Percentiles rank a stretch among this genome's conserved stretches.
Conservation (phyloP, 2,329 filamentous ascomycete genomes). For the Delphinella strobiligena region DNA sequence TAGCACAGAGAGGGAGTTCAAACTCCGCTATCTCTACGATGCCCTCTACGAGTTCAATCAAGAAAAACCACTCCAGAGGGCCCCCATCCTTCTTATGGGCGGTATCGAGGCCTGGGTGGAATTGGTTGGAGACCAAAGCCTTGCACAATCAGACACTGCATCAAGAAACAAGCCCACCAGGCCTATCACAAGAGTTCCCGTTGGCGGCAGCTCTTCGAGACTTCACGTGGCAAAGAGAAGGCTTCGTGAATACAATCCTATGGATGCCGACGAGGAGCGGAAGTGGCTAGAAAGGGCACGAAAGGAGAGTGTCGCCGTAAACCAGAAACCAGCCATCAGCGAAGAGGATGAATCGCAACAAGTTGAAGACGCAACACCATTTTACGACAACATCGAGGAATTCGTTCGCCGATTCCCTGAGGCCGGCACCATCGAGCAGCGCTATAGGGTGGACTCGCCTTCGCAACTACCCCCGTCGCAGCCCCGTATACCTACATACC, state of each 20-base stretch:
- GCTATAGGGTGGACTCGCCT: conserved; percentile 38
- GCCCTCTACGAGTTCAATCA: conserved; percentile 78
- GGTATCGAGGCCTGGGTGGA: conserved; percentile 81
- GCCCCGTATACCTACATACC: conserved; percentile 18
- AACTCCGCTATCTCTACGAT: conserved; percentile 62
- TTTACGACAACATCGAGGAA: conserved; percentile 65
- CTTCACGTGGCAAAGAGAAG: conserved; percentile 44
- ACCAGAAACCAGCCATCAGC: conserved; percentile 19
- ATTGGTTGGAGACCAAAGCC: conserved; percentile 59
- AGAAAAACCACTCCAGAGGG: conserved; percentile 57
- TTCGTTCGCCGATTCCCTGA: conserved; percentile 75
- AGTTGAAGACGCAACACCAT: conserved; percentile 30
- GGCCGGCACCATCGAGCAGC: conserved; percentile 43
- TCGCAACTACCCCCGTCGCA: conserved; percentile 22
- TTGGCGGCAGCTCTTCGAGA: conserved; percentile 30
- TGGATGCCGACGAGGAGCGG: conserved; percentile 69
- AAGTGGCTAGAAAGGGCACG: conserved; percentile 69
- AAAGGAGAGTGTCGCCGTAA: conserved; percentile 45
- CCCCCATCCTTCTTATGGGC: conserved; percentile 67
- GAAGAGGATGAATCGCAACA: conserved; percentile 19
- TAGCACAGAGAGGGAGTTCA: conserved; percentile 27
- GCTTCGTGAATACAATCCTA: conserved; percentile 51
- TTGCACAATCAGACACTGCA: conserved; percentile 45
- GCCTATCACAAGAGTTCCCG: conserved; percentile 40
- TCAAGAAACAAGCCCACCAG: conserved; percentile 35